Conservation (phyloP, 495 filamentous ascomycete genomes). For the Clohesyomyces aquaticus region DNA sequence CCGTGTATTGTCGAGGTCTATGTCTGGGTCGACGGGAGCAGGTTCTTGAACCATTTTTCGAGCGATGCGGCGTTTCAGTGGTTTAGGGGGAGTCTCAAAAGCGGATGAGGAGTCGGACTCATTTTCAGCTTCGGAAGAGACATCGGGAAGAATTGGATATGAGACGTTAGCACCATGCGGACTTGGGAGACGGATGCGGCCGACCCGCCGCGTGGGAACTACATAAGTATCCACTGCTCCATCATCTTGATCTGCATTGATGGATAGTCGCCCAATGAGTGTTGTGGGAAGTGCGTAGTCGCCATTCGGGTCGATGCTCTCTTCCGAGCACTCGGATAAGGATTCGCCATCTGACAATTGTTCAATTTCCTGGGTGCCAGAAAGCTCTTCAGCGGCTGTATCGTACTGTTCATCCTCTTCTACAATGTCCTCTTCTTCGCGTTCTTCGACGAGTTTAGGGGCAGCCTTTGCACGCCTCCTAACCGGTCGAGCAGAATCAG, state of each 20-base stretch:
- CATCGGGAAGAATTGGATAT: slow-evolving; percentile 9
- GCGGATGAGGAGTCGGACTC: slow-evolving; percentile 14
- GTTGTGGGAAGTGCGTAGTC: slow-evolving; percentile 12
- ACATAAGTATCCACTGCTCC: neutral
- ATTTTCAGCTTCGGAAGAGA: slow-evolving; percentile 4
- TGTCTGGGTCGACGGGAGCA: neutral
- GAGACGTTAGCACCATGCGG: neutral
- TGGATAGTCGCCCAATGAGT: neutral
- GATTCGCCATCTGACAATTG: slow-evolving; percentile 10
- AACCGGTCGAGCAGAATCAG: slow-evolving; percentile 3
- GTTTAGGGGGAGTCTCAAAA: slow-evolving; percentile 5
- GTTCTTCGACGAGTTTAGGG: neutral
- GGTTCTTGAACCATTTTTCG: neutral
- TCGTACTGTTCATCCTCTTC: slow-evolving; percentile 37
- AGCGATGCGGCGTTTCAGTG: neutral
- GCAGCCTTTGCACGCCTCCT: neutral
- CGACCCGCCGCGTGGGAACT: slow-evolving; percentile 9
- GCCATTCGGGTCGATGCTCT: slow-evolving; percentile 6
- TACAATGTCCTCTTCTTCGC: slow-evolving; percentile 33
- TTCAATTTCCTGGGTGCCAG: slow-evolving; percentile 17
- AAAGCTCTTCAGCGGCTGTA: slow-evolving; percentile 31
- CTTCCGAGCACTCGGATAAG: slow-evolving; percentile 9
- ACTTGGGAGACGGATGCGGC: slow-evolving; percentile 15
- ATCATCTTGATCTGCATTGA: neutral
- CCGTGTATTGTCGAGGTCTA: neutral